A percentile compares a stretch with the other conserved stretches of the same genome.
Evolutionary conservation across 331 rosid species (phyloP).

Genomic region (Telfairia occidentalis): DNA sequence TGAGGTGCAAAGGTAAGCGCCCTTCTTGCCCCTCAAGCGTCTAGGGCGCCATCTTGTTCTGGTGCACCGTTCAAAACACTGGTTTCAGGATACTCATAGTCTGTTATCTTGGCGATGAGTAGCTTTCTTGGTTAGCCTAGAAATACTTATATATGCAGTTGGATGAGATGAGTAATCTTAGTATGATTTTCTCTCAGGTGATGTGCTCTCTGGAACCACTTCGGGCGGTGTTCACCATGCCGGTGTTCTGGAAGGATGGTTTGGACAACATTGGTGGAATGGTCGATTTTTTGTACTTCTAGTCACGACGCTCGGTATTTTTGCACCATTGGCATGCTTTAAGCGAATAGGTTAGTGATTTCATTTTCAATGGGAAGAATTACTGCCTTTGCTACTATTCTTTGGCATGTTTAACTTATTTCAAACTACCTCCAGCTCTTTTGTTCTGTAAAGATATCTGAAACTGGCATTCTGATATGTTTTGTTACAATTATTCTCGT

Average conservation of each 20-base stretch:
- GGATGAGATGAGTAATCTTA: slow-evolving; percentile 20
- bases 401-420: not conserved
- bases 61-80: not conserved
- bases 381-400: not conserved
- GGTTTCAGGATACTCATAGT: slow-evolving; percentile 2
- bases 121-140: not conserved
- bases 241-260: slow-evolving; percentile 93
- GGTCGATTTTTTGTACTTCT: slow-evolving; percentile 57
- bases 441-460: not conserved
- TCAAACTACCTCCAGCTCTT: not conserved
- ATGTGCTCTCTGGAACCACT: slow-evolving; percentile 90
- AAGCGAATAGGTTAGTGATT: slow-evolving; percentile 65
- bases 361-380: not conserved
- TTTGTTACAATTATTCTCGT: not conserved
- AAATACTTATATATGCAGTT: not conserved
- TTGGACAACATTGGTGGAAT: slow-evolving; percentile 89
- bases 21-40: not conserved
- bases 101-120: not conserved
- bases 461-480: not conserved
- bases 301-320: slow-evolving; percentile 46
- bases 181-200: slow-evolving; percentile 41
- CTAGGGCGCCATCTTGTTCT: not conserved
- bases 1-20: not conserved
- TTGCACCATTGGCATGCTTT: slow-evolving; percentile 69
- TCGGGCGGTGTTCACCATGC: slow-evolving; percentile 57